Percentiles rank a stretch among this genome's conserved stretches.
phyloP scores from a whole-genome alignment of 83 land plant genomes.

The Thuja plicata region DNA sequence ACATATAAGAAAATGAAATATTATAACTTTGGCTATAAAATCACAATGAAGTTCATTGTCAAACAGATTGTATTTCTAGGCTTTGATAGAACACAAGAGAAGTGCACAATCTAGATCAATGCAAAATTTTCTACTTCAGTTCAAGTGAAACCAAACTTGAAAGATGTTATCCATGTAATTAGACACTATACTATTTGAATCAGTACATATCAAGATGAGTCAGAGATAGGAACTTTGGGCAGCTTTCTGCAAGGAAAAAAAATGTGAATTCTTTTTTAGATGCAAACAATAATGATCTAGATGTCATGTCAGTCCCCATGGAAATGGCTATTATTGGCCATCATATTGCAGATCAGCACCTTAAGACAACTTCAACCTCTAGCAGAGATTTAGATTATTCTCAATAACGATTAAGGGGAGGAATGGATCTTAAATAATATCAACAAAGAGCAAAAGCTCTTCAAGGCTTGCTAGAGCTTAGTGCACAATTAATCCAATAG shows the following conservation, averaged over 20 bases:
- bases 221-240: slow-evolving; percentile 22
- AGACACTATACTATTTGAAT: slow-evolving; percentile 41
- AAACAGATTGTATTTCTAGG: no score
- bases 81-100: no score
- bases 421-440: no score
- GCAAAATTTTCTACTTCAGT: slow-evolving; percentile 11
- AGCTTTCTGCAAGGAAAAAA: background rate
- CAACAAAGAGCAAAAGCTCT: slow-evolving; percentile 81
- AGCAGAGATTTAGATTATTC: no score
- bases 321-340: slow-evolving; percentile 33
- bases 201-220: slow-evolving; percentile 29
- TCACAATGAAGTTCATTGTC: no score
- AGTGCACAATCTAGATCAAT: no score
- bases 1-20: no score
- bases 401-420: no score
- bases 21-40: no score
- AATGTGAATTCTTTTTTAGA: slow-evolving; percentile 22
- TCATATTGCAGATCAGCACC: no score
- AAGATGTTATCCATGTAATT: slow-evolving; percentile 41
- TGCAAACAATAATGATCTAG: slow-evolving; percentile 19
- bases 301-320: slow-evolving; percentile 24
- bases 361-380: no score
- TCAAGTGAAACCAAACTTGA: slow-evolving; percentile 27
- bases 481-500: slow-evolving; percentile 76
- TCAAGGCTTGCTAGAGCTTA: slow-evolving; percentile 83